phyloP scores from a whole-genome alignment of 2,329 filamentous ascomycete genomes.

The Magnaporthiopsis rhizophila region DNA sequence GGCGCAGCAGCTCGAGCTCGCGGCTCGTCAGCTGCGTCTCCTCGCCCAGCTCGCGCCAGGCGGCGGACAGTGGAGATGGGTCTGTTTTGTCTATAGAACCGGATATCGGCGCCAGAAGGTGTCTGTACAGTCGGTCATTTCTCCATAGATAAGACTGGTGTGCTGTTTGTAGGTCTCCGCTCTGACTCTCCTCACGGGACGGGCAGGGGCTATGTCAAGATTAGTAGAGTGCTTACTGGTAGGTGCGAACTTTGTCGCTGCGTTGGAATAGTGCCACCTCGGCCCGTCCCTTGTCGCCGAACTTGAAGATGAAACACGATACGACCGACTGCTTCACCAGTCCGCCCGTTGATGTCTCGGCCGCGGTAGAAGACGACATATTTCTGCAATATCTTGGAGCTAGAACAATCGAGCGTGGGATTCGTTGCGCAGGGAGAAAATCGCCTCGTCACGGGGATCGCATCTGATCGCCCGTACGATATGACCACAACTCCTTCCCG shows the following conservation, averaged over 20 bases:
- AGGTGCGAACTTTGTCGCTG: conserved; percentile 51
- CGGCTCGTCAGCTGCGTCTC: conserved; percentile 47
- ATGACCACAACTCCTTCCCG: neutral
- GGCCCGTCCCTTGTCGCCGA: conserved; percentile 22
- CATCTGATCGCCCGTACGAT: neutral
- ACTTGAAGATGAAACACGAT: conserved; percentile 43
- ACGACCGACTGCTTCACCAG: conserved; percentile 34
- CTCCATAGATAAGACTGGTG: neutral
- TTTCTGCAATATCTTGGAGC: neutral
- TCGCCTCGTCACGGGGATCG: neutral
- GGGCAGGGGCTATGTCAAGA: neutral
- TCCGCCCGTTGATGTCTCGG: neutral
- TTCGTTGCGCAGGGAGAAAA: neutral
- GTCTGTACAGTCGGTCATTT: conserved; percentile 22
- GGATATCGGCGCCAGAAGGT: conserved; percentile 53
- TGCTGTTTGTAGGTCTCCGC: neutral
- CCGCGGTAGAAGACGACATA: neutral
- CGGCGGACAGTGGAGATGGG: conserved; percentile 42
- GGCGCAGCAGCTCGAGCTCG: conserved; percentile 42
- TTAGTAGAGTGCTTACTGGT: conserved; percentile 36
- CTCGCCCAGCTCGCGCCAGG: conserved; percentile 54
- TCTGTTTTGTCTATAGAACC: conserved; percentile 51
- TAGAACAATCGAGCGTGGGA: neutral
- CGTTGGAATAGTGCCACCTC: conserved; percentile 55
- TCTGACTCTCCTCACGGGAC: neutral